Conservation (phyloP, 352 stramenopile species). For the Globisporangium paroecandrum region DNA sequence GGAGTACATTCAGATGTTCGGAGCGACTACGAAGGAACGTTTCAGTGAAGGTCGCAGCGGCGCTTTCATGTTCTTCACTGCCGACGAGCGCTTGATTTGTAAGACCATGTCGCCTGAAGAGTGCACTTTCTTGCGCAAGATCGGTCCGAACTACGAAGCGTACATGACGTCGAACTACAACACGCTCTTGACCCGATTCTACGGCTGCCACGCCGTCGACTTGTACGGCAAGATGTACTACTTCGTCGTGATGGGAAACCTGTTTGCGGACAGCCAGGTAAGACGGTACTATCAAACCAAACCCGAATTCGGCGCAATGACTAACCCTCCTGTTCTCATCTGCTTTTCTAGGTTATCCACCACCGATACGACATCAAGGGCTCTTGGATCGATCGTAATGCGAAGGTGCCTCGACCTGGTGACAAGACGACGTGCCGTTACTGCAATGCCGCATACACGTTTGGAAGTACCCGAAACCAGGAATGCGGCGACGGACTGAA, state of each 20-base stretch:
- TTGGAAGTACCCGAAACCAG: constrained; percentile 78
- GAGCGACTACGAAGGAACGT: constrained; percentile 83
- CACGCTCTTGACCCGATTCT: constrained; percentile 87
- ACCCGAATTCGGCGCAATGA: background rate
- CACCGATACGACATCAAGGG: constrained; percentile 92
- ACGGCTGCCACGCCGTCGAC: constrained; percentile 84
- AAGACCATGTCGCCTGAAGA: constrained; percentile 90
- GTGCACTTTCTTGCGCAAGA: constrained; percentile 83
- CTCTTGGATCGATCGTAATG: constrained; percentile 86
- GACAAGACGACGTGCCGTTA: constrained; percentile 83
- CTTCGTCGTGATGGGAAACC: constrained; percentile 92
- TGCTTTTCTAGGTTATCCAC: constrained; percentile 46
- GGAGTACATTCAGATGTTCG: constrained; percentile 83
- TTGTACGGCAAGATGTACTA: constrained; percentile 91
- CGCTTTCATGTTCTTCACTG: constrained; percentile 92
- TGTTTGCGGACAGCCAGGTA: constrained; percentile 84
- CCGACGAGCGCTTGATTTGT: constrained; percentile 84
- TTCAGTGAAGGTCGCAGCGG: constrained; percentile 87
- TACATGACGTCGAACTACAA: constrained; percentile 84
- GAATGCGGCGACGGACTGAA: constrained; percentile 84
- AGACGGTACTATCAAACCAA: background rate
- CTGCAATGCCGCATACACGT: constrained; percentile 86
- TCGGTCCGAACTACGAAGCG: constrained; percentile 79
- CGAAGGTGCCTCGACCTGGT: constrained; percentile 73
- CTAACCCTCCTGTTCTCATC: background rate